Base-by-base conservation (phyloP, 371 early-diverging fungal species). In the Chytridium lagenaria region DNA sequence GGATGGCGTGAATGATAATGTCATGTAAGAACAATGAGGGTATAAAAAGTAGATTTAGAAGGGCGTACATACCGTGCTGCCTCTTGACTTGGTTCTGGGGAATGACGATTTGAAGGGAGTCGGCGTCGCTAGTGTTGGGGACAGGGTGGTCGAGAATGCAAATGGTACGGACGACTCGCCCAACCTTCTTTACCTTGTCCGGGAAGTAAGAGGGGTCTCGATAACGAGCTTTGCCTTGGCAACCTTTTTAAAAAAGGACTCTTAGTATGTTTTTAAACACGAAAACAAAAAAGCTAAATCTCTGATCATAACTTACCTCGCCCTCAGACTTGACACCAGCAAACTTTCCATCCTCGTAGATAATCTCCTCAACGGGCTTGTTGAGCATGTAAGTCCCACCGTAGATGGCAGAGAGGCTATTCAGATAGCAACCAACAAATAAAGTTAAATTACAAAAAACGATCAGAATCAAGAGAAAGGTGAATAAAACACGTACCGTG, bases 311-410 rank as follows among this genome's bases (percentile, higher is more conserved):
- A 10, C 70, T 36, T 59, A 79, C 78, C 86, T 96, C 93, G 33
- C 88, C 91, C 59, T 92, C 98, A 7, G 92, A 91, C 74, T 90
- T 91, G 50, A 98, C 92, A 70, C 99, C 99, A 37, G 86, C 87
- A 69, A 95, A 92, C 76, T 88, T 88, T 74, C 98, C 98, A 49
- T 77, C 71, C 59, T 90, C 88, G 68, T 92, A 92, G 66, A 96
- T 85, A 64, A 98, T 88, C 80, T 95, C 96, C 71, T 95, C 95
- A n/a, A 94, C 91, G 67, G 90, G 87, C 81, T 92, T 94, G 83
- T 90, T 91, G 51, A 99, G 89, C 99, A 99, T 99, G 82, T 96
- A 99, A 16, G 98, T 98, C 74, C 98, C 99, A 28, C 98, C 98
- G 77, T 97, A 97, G 78, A 98, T 94, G 66, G 99, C 99, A 80